phyloP scores from a whole-genome alignment of 1,139 yeast genomes.

The Nakaseomyces bracarensis region DNA sequence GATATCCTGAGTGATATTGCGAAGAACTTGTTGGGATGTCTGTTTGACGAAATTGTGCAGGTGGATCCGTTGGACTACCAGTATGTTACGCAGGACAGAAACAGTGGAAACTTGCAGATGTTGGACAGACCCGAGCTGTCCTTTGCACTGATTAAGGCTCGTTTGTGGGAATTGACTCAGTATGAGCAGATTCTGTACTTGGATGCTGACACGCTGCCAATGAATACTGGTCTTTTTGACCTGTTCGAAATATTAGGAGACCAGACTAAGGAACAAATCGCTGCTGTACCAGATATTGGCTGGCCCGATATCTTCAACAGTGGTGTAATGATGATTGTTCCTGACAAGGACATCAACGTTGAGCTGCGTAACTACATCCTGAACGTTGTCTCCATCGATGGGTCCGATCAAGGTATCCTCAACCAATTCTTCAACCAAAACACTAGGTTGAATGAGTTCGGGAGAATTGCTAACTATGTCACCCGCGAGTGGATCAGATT shows the following conservation, averaged over 20 bases:
- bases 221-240: constrained; percentile 29
- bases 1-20: constrained; percentile 14
- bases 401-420: constrained; percentile 90
- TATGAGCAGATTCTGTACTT: constrained; percentile 61
- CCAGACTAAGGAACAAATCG: constrained; percentile 34
- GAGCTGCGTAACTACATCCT: constrained; percentile 38
- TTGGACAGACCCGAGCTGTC: constrained; percentile 69
- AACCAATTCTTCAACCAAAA: constrained; percentile 61
- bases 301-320: constrained; percentile 96
- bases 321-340: constrained; percentile 68
- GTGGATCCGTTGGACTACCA: constrained; percentile 24
- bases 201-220: constrained; percentile 76
- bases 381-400: constrained; percentile 59
- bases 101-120: constrained; percentile 35
- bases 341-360: constrained; percentile 41
- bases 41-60: constrained; percentile 30
- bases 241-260: constrained; percentile 17
- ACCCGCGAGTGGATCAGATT: constrained; percentile 51
- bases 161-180: constrained; percentile 57
- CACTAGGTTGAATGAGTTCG: constrained; percentile 1
- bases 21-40: constrained; percentile 14
- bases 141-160: constrained; percentile 62
- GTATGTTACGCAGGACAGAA: constrained; percentile 21
- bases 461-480: constrained; percentile 1
- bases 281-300: constrained; percentile 87